Evolutionary conservation across 768 basidiomycete species (phyloP), one percentile per base, ranked within the genome.

Genomic region (Mycena leptocephala): DNA sequence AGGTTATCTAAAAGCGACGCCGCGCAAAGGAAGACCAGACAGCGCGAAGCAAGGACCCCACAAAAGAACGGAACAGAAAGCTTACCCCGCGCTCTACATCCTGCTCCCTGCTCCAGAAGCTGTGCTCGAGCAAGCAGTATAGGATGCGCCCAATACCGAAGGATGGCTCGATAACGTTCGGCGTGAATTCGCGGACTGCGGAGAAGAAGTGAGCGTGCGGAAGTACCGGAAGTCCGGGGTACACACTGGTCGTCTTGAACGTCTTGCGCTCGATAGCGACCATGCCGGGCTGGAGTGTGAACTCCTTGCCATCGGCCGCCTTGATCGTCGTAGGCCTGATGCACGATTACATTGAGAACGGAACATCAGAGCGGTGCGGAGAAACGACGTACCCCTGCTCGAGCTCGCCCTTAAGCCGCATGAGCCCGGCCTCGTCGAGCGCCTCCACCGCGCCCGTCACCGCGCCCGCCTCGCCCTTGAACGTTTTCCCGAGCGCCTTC

Each of bases 101-200:
- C 81, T 95, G 92, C 82, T 96, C 97, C 83, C 98, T 93, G 74
- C 92, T 92, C 98, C 98, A 99, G 90, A 94, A 99, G 80, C 92
- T 93, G 88, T 99, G 98, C 85, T 99, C 98, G 39, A 99, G 92
- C 65, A 99, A 89, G 33, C 92, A 93, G 85, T 99, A 99, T 58
- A 99, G 88, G 80, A 99, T 98, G 69, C 98, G 96, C 68, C 98
- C 98, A 79, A 99, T 92, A 74, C 98, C 98, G 85, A 99, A 98
- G 5, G 98, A 99, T 28, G 98, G 97, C 84, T 99, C 98, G 84
- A 99, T 98, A 84, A 99, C 98, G 85, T 99, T 99, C 43, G 98
- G 98, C 70, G 93, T 96, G 86, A 91, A 98, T 86, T 99, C 97
- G 78, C 98, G 96, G 78, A 96, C 97, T 98, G 82, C 43, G 71